Evolutionary conservation across 148 eudicot species (phyloP), one percentile per base, ranked within the genome.

Genomic region (Camellia sinensis): DNA sequence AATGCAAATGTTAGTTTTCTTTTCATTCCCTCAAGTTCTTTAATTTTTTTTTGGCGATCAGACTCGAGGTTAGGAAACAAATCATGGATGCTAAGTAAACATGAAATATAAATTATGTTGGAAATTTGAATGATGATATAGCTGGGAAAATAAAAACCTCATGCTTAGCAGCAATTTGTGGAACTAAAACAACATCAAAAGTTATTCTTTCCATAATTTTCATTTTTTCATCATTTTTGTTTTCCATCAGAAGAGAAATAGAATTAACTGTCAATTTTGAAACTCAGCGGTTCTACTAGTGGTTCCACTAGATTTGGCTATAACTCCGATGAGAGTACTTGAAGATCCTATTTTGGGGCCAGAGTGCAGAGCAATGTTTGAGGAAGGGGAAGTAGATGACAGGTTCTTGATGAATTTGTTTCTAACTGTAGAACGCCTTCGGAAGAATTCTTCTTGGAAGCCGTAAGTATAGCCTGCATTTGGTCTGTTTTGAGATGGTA

Each of bases 281-380:
- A 67, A 66, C 54, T 79, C 82, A 95, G 99, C 91, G 80, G 78
- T 92, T 68, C 76, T 93, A 19, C 85, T 93, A 78, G 98, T 95
- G 73, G 97, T 92, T 80, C 97, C 99, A 48, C 93, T 95, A 56
- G 84, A 92, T 88, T 83, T 95, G 80, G 94, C 99, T 67, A 93
- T 95, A 89, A 95, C 99, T 73, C 99, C 97, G 44, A 92, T 91
- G 93, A 92, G 98, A 84, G 97, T 95, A 0, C 84, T 93, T 70
- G 87, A 93, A 80, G 99, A 95, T 84, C 97, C 97, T 75, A 52
- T 92, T 63, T 13, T 93, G 29, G 99, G 98, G 72, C 88, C 97
- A 15, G 90, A 85, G 73, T 95, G 97, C 74, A 83, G 93, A 79
- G 90, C 91, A 29, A 90, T 95, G 97, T 84, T 84, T 68, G 95